Evolutionary conservation across 352 stramenopile genomes (phyloP).

Genomic region (Globisporangium okanoganense): DNA sequence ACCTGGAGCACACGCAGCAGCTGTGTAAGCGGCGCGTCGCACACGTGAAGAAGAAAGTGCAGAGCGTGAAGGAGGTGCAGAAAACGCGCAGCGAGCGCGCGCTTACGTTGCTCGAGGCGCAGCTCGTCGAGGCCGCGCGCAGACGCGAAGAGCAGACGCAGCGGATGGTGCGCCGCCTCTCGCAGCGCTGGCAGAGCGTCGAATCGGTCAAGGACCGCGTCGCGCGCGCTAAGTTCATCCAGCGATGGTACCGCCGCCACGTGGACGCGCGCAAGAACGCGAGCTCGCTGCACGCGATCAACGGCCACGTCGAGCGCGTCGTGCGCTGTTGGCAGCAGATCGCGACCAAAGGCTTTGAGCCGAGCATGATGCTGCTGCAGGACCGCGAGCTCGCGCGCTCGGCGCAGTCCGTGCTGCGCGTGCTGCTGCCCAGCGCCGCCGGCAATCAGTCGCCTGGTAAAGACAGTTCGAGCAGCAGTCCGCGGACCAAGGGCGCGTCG

Average conservation of each 20-base stretch:
- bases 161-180: conserved; percentile 44
- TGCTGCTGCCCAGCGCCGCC: conserved; percentile 32
- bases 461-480: conserved; percentile 8
- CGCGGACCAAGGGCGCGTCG: conserved; percentile 28
- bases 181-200: conserved; percentile 62
- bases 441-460: conserved; percentile 13
- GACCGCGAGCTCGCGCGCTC: conserved; percentile 43
- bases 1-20: conserved; percentile 38
- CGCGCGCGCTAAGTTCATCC: conserved; percentile 62
- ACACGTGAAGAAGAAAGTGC: conserved; percentile 48
- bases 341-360: conserved; percentile 35
- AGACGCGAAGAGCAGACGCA: conserved; percentile 53
- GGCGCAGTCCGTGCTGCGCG: conserved; percentile 48
- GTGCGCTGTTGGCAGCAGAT: conserved; percentile 45
- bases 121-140: conserved; percentile 43
- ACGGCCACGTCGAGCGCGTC: conserved; percentile 32
- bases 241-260: conserved; percentile 64
- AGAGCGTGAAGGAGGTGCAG: conserved; percentile 42
- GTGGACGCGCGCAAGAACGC: conserved; percentile 41
- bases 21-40: conserved; percentile 42
- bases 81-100: conserved; percentile 31
- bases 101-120: conserved; percentile 32
- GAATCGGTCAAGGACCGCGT: conserved; percentile 63
- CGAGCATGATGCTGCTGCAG: conserved; percentile 64
- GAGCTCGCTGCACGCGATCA: conserved; percentile 27